These are phyloP conservation scores for Cornus florida DNA, from an alignment of 148 eudicot genomes.

Conservation along the genomic window DNA sequence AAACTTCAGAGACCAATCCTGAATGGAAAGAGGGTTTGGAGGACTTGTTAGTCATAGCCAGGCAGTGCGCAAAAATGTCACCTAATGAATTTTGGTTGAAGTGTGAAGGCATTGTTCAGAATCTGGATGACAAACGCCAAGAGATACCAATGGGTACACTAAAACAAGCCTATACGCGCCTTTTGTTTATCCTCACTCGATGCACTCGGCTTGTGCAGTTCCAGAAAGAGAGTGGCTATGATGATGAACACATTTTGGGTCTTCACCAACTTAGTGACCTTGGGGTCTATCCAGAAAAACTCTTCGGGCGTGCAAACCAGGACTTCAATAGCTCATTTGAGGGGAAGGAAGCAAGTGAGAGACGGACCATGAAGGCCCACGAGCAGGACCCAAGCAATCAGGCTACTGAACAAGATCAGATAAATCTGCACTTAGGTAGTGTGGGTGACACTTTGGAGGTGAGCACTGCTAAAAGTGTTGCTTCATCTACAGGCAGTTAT, in stretches of 20 bases:
- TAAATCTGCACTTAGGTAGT: slow-evolving; percentile 16
- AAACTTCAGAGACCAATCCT: slow-evolving; percentile 49
- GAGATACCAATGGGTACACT: slow-evolving; percentile 81
- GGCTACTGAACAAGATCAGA: slow-evolving; percentile 37
- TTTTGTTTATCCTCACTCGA: slow-evolving; percentile 88
- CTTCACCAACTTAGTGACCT: slow-evolving; percentile 90
- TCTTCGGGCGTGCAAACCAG: slow-evolving; percentile 25
- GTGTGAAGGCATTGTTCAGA: slow-evolving; percentile 91
- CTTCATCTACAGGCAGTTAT: slow-evolving; percentile 67
- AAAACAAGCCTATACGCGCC: slow-evolving; percentile 84
- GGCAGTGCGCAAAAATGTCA: slow-evolving; percentile 86
- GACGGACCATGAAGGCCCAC: slow-evolving; percentile 37
- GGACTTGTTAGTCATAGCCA: slow-evolving; percentile 77
- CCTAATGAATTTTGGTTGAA: slow-evolving; percentile 80
- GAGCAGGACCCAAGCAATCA: slow-evolving; percentile 37
- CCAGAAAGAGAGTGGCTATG: slow-evolving; percentile 88
- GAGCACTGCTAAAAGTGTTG: slow-evolving; percentile 67
- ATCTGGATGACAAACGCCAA: slow-evolving; percentile 90
- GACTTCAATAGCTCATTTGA: slow-evolving; percentile 21
- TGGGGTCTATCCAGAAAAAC: slow-evolving; percentile 77
- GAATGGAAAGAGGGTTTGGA: slow-evolving; percentile 77
- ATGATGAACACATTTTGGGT: slow-evolving; percentile 63
- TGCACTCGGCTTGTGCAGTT: slow-evolving; percentile 93
- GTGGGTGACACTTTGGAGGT: slow-evolving; percentile 53
- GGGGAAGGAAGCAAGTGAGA: slow-evolving; percentile 41